Conservation (phyloP, 176 grass and related monocot genomes). For the Raddia distichophylla region DNA sequence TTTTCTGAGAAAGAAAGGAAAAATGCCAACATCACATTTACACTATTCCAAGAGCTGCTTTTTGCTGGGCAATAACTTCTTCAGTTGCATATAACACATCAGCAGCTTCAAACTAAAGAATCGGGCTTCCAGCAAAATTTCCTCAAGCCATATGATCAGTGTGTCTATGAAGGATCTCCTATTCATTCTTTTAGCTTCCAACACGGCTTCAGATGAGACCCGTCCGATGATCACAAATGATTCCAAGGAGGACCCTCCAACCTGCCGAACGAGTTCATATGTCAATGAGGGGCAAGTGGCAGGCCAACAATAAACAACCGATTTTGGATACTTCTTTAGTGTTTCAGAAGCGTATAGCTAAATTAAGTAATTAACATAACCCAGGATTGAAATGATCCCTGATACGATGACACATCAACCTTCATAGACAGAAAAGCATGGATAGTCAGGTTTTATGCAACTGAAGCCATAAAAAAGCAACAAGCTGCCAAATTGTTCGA, state of each 20-base stretch:
- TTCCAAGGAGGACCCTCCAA: constrained; percentile 65
- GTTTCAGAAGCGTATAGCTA: neutral
- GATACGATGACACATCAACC: neutral
- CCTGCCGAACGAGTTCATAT: constrained; percentile 45
- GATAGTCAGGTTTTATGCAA: neutral
- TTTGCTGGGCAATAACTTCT: constrained; percentile 48
- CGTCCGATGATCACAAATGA: constrained; percentile 77
- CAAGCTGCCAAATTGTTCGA: constrained; percentile 17
- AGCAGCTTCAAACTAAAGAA: constrained; percentile 56
- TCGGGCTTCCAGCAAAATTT: constrained; percentile 63
- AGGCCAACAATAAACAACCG: neutral
- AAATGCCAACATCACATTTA: constrained; percentile 16
- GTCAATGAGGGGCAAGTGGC: constrained; percentile 25
- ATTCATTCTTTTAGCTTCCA: constrained; percentile 63
- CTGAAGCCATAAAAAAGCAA: constrained; percentile 3
- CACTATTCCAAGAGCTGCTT: constrained; percentile 16
- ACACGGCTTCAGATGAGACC: constrained; percentile 72
- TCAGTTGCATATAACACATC: constrained; percentile 49
- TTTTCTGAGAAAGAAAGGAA: neutral
- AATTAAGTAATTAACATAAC: constrained; percentile 1
- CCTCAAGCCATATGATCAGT: constrained; percentile 64
- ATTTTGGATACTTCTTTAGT: neutral
- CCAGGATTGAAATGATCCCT: constrained; percentile 9
- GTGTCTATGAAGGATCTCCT: constrained; percentile 41
- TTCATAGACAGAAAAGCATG: neutral